These are phyloP conservation scores for Lachancea quebecensis DNA, from an alignment of 805 yeast genomes.

Conservation along the genomic window DNA sequence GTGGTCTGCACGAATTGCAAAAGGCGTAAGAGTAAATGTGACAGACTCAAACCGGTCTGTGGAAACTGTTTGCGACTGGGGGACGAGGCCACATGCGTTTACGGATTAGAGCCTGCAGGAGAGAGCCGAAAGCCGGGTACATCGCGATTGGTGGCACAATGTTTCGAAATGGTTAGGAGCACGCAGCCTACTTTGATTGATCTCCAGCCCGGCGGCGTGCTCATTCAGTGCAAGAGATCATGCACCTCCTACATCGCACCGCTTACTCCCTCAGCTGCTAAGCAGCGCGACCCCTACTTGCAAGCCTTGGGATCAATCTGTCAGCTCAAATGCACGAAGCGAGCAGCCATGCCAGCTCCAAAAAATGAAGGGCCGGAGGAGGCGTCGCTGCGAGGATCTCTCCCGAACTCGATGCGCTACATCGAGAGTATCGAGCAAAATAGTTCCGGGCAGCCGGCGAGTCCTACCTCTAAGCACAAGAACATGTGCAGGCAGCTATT, in stretches of 20 bases:
- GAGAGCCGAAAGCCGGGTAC: background rate
- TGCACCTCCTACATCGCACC: constrained; percentile 20
- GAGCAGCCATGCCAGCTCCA: background rate
- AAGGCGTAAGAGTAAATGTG: constrained; percentile 29
- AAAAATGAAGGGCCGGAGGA: background rate
- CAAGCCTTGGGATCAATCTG: constrained; percentile 5
- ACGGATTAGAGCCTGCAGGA: constrained; percentile 3
- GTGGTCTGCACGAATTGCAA: constrained; percentile 31
- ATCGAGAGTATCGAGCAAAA: constrained; percentile 1
- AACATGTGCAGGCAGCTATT: constrained; percentile 21
- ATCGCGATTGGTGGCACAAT: background rate
- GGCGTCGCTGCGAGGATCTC: background rate
- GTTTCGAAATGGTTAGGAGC: background rate
- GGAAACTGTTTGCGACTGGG: constrained; percentile 19
- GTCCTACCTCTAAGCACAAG: constrained; percentile 8
- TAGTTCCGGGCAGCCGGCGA: background rate
- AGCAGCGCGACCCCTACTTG: constrained; percentile 25
- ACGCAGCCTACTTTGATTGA: constrained; percentile 11
- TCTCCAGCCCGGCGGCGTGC: constrained; percentile 21
- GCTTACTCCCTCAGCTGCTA: constrained; percentile 21
- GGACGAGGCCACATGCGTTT: constrained; percentile 18
- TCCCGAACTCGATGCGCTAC: constrained; percentile 4
- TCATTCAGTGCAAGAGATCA: constrained; percentile 25
- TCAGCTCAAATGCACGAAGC: background rate
- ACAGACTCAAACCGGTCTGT: constrained; percentile 23